Base-by-base conservation (phyloP, 768 basidiomycete genomes). In the Gyrodon lividus region DNA sequence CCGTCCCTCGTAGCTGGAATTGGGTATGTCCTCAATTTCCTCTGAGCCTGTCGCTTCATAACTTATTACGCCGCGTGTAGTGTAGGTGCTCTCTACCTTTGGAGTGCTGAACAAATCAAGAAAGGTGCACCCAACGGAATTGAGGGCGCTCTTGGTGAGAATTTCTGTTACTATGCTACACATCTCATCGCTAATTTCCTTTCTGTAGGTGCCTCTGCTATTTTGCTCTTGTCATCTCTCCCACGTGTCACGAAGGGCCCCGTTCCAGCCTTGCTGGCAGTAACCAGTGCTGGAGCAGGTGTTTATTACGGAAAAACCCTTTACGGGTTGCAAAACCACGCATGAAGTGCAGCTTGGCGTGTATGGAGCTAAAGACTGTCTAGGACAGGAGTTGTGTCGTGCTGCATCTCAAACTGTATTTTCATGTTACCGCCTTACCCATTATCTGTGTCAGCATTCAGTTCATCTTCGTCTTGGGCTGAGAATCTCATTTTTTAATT, bases 1-100 rank as follows among this genome's bases (percentile, higher is more conserved):
- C 92, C 91, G 6, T 92, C 92, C 12, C 67, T 93, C 37, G 81
- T 92, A 17, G 91, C 91, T 51, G 91, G 91, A 34, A 79, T 90
- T 39, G 77, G 85, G 89, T 92, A 59, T 38, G 83, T 66, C 44
- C 13, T 8, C 48, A 31, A 33, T 33, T 5, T 13, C 26, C 19
- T 44, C 17, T 19, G 12, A 16, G 10, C 13, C 3, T 20, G 6
- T 31, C 19, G 26, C 6, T 14, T 26, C 22, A 26, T 13, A 22
- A 14, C 31, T 52, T 56, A 52, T 46, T 17, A 39, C 39, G 24
- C 28, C 24, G 6, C 0, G 55, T 51, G 17, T 28, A 90, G 89
- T 59, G 89, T 93, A 41, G 91, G 90, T 52, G 71, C 80, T 16
- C 75, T 91, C 43, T 93, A 88, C 68, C 74, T 91, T 22, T 92